Evolutionary conservation across 257 asterid genomes (phyloP).

Genomic region (Solanum neorickii): DNA sequence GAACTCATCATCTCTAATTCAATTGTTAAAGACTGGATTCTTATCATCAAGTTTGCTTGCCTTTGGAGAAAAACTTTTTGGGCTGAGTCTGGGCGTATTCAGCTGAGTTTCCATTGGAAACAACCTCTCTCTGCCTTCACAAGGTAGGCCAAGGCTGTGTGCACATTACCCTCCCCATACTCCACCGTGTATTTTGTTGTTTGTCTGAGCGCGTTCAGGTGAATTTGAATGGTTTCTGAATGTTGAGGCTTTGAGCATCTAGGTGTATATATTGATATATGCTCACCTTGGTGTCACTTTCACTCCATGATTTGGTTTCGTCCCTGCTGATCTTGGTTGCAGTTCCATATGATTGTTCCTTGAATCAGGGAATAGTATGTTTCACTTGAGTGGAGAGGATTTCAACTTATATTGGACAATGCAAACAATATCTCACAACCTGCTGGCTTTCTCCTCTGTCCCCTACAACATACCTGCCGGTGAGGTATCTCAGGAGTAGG

Average conservation of each 20-base stretch:
- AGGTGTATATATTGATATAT: background rate
- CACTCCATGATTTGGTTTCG: background rate
- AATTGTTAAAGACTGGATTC: background rate
- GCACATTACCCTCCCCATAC: background rate
- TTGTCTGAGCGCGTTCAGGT: background rate
- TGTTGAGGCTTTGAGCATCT: background rate
- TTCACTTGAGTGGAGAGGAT: background rate
- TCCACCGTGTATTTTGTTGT: background rate
- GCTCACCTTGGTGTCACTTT: background rate
- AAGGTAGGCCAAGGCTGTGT: background rate
- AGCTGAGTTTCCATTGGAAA: background rate
- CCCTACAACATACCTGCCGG: background rate
- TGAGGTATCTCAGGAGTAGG: background rate
- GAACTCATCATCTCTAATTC: background rate
- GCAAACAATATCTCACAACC: background rate
- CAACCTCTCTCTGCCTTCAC: background rate
- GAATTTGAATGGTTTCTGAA: background rate
- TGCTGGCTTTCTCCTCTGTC: background rate
- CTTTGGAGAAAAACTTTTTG: background rate
- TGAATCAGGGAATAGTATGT: background rate
- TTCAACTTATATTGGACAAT: background rate
- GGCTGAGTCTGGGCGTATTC: background rate
- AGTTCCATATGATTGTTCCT: background rate
- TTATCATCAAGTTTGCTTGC: background rate
- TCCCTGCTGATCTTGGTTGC: background rate